phyloP scores from a whole-genome alignment of 225 moss, liverwort and hornwort species.

The Pseudoscleropodium purum region DNA sequence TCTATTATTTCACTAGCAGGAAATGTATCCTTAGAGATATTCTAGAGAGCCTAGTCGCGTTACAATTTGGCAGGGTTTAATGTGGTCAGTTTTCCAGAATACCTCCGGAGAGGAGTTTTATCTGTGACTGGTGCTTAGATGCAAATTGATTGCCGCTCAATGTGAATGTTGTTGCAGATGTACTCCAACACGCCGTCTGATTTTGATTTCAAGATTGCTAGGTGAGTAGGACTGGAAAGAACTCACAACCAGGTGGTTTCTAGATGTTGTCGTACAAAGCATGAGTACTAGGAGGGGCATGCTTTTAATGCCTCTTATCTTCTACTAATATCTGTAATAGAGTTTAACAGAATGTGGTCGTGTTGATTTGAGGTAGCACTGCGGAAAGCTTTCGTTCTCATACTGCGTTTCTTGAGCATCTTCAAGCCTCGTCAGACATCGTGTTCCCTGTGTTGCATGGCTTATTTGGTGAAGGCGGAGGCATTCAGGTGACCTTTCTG shows the following conservation, averaged over 20 bases:
- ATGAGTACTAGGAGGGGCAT: background rate
- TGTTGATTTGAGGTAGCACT: slow-evolving; percentile 33
- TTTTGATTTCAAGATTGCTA: slow-evolving; percentile 90
- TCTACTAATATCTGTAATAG: background rate
- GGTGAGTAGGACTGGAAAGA: slow-evolving; percentile 23
- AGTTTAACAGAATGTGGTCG: background rate
- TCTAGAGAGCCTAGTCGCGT: no score
- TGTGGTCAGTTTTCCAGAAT: background rate
- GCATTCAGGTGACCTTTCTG: slow-evolving; percentile 61
- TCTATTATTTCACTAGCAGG: background rate
- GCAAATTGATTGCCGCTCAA: background rate
- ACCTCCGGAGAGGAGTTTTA: background rate
- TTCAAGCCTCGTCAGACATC: slow-evolving; percentile 58
- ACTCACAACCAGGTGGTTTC: background rate
- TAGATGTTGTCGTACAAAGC: background rate
- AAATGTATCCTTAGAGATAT: background rate
- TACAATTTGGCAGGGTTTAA: background rate
- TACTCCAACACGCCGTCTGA: slow-evolving; percentile 94
- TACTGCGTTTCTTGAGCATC: slow-evolving; percentile 65
- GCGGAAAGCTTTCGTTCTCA: slow-evolving; percentile 48
- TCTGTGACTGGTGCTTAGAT: background rate
- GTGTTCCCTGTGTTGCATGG: slow-evolving; percentile 96
- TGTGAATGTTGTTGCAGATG: slow-evolving; percentile 50
- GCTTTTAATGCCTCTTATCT: background rate
- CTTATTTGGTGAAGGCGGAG: slow-evolving; percentile 91